Evolutionary conservation across 2,329 filamentous ascomycete species (phyloP).

Genomic region (Ophiosphaerella narmari): DNA sequence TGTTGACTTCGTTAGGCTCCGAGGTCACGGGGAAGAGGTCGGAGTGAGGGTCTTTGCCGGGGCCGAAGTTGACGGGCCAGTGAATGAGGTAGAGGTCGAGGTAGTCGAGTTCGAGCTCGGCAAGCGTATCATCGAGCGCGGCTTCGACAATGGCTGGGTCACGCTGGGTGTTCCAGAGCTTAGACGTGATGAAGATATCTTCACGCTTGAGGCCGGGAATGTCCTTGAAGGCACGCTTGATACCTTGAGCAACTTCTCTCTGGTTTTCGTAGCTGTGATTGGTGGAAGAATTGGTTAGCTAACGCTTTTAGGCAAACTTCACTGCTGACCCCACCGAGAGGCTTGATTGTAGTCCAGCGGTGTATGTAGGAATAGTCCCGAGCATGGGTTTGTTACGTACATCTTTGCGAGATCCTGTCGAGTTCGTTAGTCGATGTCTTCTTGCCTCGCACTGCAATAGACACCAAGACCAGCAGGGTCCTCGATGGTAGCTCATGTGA

Average conservation of each 20-base stretch:
- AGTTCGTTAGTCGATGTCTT: neutral
- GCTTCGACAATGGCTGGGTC: conserved; percentile 69
- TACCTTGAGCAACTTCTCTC: conserved; percentile 35
- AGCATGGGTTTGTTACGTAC: conserved; percentile 20
- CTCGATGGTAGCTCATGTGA: no score
- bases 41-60: conserved; percentile 48
- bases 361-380: neutral
- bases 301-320: conserved; percentile 9
- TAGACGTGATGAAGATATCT: conserved; percentile 64
- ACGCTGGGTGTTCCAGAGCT: conserved; percentile 92
- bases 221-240: conserved; percentile 37
- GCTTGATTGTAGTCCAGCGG: conserved; percentile 2
- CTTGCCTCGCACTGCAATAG: no score
- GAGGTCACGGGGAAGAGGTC: conserved; percentile 45
- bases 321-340: conserved; percentile 18
- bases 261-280: conserved; percentile 40
- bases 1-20: conserved; percentile 58
- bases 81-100: conserved; percentile 89
- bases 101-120: conserved; percentile 83
- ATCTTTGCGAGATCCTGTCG: conserved; percentile 37
- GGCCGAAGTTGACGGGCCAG: conserved; percentile 80
- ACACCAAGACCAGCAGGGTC: no score
- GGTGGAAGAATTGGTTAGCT: conserved; percentile 30
- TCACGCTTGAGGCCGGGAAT: conserved; percentile 34
- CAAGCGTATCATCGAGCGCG: conserved; percentile 72